Evolutionary conservation across 2,329 filamentous ascomycete genomes (phyloP), one percentile per base, ranked within the genome.

Genomic region (Aspergillus sergii): DNA sequence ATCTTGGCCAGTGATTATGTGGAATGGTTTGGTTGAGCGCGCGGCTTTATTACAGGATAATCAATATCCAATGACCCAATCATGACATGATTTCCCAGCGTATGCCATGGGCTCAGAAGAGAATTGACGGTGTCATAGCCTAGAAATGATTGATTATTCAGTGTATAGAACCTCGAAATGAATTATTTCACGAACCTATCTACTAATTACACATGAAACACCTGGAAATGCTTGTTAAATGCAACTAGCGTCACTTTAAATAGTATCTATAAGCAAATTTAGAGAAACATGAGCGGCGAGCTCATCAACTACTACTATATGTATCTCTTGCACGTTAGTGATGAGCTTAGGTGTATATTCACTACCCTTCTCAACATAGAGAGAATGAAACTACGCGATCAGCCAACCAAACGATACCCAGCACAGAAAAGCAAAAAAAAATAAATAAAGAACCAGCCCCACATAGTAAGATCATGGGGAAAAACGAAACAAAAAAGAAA

Each of bases 1-100:
- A 68, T 55, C 61, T 75, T 14, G 72, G 71, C 36, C 72, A 75
- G 53, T 69, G 64, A 59, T 58, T 55, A 30, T 39, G 8, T 23
- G 10, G 11, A 4, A 34, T 34, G 9, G 19, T 4, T 12, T 41
- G 39, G 4, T 41, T 41, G 19, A 41, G 8, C n/a, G 39, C 9
- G 9, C 39, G 8, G 19, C 19, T n/a, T 12, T 21, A 19, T 2
- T 36, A 21, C 28, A 26, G 8, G 23, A 3, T 48, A 5, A 28
- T 11, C 23, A 12, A n/a, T 50, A 28, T 30, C 8, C 23, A 26
- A 50, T 30, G 23, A 26, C 23, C 26, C 16, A 21, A 23, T 19
- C 28, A n/a, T 51, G 26, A 51, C 11, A 51, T 51, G 28, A 34
- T 21, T 2, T 2, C 12, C 12, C n/a, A 12, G 7, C n/a, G 16